Conservation (phyloP, 2,329 filamentous ascomycete genomes). For the Colletotrichum orchidophilum region DNA sequence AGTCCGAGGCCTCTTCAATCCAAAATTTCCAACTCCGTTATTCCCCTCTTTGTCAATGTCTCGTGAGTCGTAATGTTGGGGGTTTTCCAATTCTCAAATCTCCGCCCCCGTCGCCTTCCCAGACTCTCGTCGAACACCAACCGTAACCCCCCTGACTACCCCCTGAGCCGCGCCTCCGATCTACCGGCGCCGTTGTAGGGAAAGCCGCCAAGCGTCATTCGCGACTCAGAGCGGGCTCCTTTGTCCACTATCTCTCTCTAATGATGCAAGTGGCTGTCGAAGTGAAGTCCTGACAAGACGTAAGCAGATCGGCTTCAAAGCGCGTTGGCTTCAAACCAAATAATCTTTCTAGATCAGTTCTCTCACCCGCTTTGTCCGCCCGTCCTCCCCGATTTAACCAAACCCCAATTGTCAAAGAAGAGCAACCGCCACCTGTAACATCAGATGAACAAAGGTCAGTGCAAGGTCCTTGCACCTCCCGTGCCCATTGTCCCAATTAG, state of each 20-base stretch:
- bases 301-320: not conserved
- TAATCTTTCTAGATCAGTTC: not conserved
- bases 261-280: not conserved
- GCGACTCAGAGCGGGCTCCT: not conserved
- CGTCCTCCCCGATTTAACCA: not conserved
- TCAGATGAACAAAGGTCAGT: slow-evolving; percentile 30
- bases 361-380: slow-evolving; percentile 16
- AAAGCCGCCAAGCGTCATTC: not conserved
- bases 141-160: not conserved
- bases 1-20: not conserved
- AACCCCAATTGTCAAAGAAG: not conserved
- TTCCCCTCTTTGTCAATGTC: not conserved
- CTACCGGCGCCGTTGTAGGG: slow-evolving; percentile 16
- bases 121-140: not conserved
- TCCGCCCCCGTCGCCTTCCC: not conserved
- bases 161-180: slow-evolving; percentile 18
- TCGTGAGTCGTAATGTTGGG: not conserved
- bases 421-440: slow-evolving; percentile 22
- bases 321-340: not conserved
- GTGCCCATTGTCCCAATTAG: not conserved
- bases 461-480: slow-evolving; percentile 5
- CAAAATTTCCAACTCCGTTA: not conserved
- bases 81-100: not conserved
- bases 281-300: not conserved
- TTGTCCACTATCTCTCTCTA: not conserved